Percentiles rank a stretch among this genome's conserved stretches.
Conservation (phyloP, 331 rosid species). For the Quercus phellos region DNA sequence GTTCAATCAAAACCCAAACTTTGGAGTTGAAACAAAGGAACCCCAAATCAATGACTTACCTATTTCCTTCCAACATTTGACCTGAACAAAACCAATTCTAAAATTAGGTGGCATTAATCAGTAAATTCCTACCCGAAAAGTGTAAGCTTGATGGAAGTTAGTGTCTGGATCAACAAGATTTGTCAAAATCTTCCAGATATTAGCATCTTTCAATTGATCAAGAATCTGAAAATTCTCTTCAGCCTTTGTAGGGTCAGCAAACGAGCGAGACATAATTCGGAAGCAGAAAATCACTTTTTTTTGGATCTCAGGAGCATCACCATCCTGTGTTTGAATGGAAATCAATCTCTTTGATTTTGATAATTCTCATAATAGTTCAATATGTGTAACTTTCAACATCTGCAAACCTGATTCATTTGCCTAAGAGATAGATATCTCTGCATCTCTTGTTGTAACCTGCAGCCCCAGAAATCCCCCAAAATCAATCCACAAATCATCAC, state of each 20-base stretch:
- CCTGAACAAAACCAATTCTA: slow-evolving; percentile 6
- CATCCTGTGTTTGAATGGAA: slow-evolving; percentile 60
- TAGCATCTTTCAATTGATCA: slow-evolving; percentile 87
- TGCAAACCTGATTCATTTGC: slow-evolving; percentile 68
- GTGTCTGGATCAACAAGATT: slow-evolving; percentile 80
- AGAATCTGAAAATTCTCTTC: slow-evolving; percentile 84
- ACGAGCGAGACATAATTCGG: slow-evolving; percentile 81
- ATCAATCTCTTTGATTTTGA: slow-evolving; percentile 32
- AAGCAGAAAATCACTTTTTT: slow-evolving; percentile 70
- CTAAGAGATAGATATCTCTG: slow-evolving; percentile 80
- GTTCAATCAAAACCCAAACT: not conserved
- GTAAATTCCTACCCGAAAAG: slow-evolving; percentile 52
- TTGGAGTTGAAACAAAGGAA: not conserved
- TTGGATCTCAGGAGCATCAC: slow-evolving; percentile 75
- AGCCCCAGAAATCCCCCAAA: slow-evolving; percentile 42
- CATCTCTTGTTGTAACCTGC: slow-evolving; percentile 97
- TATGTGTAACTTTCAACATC: slow-evolving; percentile 18
- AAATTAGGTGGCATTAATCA: not conserved
- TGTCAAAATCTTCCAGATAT: slow-evolving; percentile 88
- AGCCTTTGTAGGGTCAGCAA: slow-evolving; percentile 74
- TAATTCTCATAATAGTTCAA: slow-evolving; percentile 16
- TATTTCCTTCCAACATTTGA: slow-evolving; percentile 1
- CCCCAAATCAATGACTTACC: not conserved
- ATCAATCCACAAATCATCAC: slow-evolving; percentile 26
- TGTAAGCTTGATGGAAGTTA: slow-evolving; percentile 62